Conservation (phyloP, 1,139 yeast species). For the Protomyces arabidopsidicola region DNA sequence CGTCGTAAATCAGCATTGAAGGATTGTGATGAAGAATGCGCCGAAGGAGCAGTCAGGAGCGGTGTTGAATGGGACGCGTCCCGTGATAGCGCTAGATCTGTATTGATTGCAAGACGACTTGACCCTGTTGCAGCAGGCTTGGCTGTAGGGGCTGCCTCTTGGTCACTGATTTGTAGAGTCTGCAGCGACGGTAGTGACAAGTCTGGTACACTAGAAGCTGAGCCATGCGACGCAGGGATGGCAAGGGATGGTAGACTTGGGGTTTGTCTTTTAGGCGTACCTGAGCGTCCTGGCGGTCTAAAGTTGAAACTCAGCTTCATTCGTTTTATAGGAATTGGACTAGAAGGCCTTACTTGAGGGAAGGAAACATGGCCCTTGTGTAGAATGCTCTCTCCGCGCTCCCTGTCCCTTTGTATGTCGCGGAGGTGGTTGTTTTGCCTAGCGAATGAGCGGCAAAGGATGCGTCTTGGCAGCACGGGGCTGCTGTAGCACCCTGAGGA, state of each 20-base stretch:
- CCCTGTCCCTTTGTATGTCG: no score
- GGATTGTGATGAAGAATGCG: constrained; percentile 5
- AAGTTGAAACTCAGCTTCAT: neutral
- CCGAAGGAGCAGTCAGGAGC: neutral
- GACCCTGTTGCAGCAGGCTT: neutral
- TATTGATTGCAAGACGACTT: neutral
- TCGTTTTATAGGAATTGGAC: constrained; percentile 1
- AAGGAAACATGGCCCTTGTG: constrained; percentile 2
- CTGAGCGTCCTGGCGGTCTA: constrained; percentile 4
- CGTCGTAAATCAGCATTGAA: constrained; percentile 24
- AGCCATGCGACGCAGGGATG: neutral
- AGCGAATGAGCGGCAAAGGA: no score
- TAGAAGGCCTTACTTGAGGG: neutral
- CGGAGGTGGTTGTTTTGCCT: no score
- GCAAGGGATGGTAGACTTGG: neutral
- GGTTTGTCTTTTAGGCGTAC: neutral
- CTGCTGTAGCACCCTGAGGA: no score
- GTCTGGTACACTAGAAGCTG: neutral
- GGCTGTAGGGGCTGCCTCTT: no score
- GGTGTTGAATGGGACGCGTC: neutral
- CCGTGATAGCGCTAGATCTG: neutral
- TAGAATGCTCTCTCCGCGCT: no score
- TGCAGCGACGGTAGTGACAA: neutral
- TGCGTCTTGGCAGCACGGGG: no score
- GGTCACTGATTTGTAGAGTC: neutral